Evolutionary conservation across 2,329 filamentous ascomycete species (phyloP).

Genomic region (Cladosporium sp.): DNA sequence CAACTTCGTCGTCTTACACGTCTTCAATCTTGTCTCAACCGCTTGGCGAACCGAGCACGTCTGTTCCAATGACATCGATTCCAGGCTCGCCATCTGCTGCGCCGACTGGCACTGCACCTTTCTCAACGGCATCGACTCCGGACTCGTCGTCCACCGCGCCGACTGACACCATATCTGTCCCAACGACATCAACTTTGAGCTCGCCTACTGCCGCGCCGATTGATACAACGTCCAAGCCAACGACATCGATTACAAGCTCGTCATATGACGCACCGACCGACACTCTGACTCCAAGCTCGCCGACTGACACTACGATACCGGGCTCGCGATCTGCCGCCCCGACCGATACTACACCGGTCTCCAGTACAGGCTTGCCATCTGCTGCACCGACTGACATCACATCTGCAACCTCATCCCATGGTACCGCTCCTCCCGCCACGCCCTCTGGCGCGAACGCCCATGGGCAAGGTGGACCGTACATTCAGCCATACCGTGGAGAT

Average conservation of each 20-base stretch:
- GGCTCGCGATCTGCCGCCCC: neutral
- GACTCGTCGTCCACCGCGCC: neutral
- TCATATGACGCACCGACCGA: neutral
- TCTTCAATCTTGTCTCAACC: neutral
- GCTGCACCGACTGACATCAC: neutral
- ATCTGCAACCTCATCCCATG: constrained; percentile 1
- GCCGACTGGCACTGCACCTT: too few species aligned
- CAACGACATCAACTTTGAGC: neutral
- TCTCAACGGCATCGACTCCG: neutral
- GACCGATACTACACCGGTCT: too few species aligned
- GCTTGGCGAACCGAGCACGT: neutral
- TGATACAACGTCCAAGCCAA: constrained; percentile 1
- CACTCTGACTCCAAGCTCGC: too few species aligned
- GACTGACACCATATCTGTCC: neutral
- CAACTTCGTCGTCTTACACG: constrained; percentile 5
- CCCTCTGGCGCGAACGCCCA: neutral
- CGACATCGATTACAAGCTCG: neutral
- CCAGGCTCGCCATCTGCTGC: neutral
- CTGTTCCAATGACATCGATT: neutral
- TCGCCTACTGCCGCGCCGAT: neutral
- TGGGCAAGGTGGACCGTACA: neutral
- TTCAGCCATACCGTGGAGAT: constrained; percentile 17
- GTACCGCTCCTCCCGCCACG: constrained; percentile 5
- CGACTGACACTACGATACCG: neutral
- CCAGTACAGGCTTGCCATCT: neutral